phyloP scores from a whole-genome alignment of 768 basidiomycete genomes.

The Trametes maxima region DNA sequence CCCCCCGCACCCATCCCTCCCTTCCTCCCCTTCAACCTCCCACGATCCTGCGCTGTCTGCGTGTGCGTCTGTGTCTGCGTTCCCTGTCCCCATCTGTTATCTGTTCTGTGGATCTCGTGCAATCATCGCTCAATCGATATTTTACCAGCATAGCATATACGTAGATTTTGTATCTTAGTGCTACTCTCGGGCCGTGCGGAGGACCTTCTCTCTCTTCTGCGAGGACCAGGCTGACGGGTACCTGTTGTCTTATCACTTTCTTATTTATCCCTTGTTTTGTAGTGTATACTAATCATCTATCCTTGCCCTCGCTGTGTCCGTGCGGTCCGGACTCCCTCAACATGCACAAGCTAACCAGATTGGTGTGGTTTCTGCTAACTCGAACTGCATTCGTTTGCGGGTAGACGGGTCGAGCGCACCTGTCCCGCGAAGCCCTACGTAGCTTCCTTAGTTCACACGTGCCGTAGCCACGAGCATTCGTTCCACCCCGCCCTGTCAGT shows the following conservation, averaged over 20 bases:
- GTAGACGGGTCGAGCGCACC: too few species aligned
- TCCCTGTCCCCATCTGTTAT: conserved; percentile 27
- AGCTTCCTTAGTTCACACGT: too few species aligned
- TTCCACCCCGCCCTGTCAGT: neutral
- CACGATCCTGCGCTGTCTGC: neutral
- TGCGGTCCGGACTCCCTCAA: too few species aligned
- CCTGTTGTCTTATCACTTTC: conserved; percentile 35
- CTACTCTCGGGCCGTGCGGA: conserved; percentile 20
- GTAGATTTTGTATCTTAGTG: conserved; percentile 34
- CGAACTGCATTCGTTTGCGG: too few species aligned
- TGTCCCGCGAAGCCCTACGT: too few species aligned
- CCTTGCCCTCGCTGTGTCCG: neutral
- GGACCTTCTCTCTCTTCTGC: conserved; percentile 24
- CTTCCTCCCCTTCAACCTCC: neutral
- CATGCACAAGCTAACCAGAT: too few species aligned
- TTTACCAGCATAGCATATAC: conserved; percentile 36
- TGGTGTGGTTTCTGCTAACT: too few species aligned
- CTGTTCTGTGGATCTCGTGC: conserved; percentile 30
- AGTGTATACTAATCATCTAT: conserved; percentile 29
- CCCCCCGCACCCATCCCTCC: neutral
- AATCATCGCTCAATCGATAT: conserved; percentile 30
- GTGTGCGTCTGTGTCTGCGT: conserved; percentile 23
- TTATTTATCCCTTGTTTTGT: conserved; percentile 32
- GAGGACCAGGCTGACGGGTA: conserved; percentile 30
- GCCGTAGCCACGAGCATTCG: too few species aligned